Evolutionary conservation across 2,329 filamentous ascomycete genomes (phyloP).

Genomic region (Fusarium pininemorale): DNA sequence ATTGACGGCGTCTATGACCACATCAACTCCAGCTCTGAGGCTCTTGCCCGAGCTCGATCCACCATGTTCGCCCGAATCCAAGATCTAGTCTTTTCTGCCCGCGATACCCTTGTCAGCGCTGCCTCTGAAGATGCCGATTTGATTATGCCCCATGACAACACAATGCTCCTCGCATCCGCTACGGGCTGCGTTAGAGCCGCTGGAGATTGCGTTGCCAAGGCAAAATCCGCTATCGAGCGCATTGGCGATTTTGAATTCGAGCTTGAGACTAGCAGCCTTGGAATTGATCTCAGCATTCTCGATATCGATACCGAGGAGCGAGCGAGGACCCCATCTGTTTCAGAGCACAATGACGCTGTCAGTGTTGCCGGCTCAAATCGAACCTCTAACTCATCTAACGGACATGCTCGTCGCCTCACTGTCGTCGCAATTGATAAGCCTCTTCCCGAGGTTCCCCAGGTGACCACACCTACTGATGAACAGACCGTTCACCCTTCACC

Average conservation of each 20-base stretch:
- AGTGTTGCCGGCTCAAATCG: constrained; percentile 53
- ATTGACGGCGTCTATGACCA: constrained; percentile 85
- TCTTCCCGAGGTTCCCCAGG: constrained; percentile 70
- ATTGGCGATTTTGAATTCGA: constrained; percentile 94
- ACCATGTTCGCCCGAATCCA: constrained; percentile 83
- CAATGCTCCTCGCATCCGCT: constrained; percentile 77
- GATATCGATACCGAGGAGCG: constrained; percentile 52
- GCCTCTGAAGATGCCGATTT: constrained; percentile 79
- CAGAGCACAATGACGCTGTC: constrained; percentile 49
- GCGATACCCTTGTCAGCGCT: constrained; percentile 77
- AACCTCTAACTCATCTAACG: constrained; percentile 49
- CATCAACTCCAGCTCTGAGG: constrained; percentile 72
- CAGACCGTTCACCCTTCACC: constrained; percentile 47
- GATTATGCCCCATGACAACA: constrained; percentile 82
- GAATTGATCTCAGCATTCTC: constrained; percentile 64
- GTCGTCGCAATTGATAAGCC: constrained; percentile 70
- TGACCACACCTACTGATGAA: constrained; percentile 52
- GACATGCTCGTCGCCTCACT: constrained; percentile 49
- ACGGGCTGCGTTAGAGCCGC: constrained; percentile 90
- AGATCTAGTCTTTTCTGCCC: constrained; percentile 81
- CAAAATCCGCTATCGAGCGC: constrained; percentile 84
- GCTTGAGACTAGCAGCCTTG: constrained; percentile 65
- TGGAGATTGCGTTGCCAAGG: constrained; percentile 89
- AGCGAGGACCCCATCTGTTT: constrained; percentile 45
- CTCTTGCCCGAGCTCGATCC: constrained; percentile 74